Evolutionary conservation across 495 filamentous ascomycete genomes (phyloP).

Genomic region (Ramalina intermedia): DNA sequence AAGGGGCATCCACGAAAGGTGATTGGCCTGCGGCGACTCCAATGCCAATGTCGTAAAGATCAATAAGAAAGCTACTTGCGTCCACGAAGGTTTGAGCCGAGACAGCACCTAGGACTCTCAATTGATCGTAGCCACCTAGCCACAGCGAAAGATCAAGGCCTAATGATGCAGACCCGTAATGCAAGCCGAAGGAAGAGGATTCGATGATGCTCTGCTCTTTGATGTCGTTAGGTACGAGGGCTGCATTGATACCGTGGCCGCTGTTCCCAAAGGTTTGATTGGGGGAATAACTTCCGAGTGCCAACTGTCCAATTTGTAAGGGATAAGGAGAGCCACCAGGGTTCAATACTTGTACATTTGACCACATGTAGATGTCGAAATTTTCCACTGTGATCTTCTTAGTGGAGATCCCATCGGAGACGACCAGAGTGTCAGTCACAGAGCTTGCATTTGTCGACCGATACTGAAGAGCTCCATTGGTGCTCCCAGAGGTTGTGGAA

Average conservation of each 20-base stretch:
- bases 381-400: too few relatives aligned
- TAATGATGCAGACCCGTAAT: slow-evolving; percentile 31
- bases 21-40: slow-evolving; percentile 27
- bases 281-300: background rate
- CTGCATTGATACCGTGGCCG: too few relatives aligned
- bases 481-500: too few relatives aligned
- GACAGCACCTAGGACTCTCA: too few relatives aligned
- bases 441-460: too few relatives aligned
- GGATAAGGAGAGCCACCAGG: background rate
- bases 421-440: too few relatives aligned
- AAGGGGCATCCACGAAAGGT: slow-evolving; percentile 23
- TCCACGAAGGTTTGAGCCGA: too few relatives aligned
- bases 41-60: slow-evolving; percentile 29
- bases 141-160: slow-evolving; percentile 28
- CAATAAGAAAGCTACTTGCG: too few relatives aligned
- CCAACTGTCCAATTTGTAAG: background rate
- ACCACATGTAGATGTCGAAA: too few relatives aligned
- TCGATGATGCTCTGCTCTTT: slow-evolving; percentile 14
- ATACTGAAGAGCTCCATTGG: background rate
- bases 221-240: background rate
- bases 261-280: too few relatives aligned
- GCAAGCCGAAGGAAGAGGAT: slow-evolving; percentile 38
- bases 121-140: slow-evolving; percentile 37
- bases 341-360: background rate
- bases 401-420: too few relatives aligned